phyloP scores from a whole-genome alignment of 768 basidiomycete species.

The Fomitopsis pulvina region DNA sequence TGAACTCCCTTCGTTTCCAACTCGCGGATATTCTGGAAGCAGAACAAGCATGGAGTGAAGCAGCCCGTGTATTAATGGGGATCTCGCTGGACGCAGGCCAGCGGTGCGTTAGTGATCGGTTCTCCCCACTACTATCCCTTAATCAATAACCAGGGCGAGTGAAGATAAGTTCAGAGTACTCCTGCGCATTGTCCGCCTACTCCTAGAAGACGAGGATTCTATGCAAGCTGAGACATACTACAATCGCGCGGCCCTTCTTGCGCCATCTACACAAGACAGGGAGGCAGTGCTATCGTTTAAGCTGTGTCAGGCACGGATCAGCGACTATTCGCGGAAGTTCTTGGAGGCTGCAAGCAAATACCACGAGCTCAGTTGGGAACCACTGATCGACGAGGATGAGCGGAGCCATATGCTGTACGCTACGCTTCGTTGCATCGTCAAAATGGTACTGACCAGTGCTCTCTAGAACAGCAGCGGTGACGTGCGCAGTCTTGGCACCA shows the following conservation, averaged over 20 bases:
- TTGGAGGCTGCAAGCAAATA: slow-evolving; percentile 91
- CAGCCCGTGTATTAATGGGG: slow-evolving; percentile 86
- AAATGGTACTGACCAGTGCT: slow-evolving; percentile 6
- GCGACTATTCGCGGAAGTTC: slow-evolving; percentile 88
- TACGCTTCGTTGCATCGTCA: background rate
- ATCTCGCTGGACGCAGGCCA: slow-evolving; percentile 89
- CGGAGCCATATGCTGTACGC: slow-evolving; percentile 83
- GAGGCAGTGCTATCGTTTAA: slow-evolving; percentile 82
- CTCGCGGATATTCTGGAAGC: slow-evolving; percentile 85
- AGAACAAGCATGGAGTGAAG: slow-evolving; percentile 92
- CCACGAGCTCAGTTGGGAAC: slow-evolving; percentile 89
- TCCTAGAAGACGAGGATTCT: slow-evolving; percentile 94
- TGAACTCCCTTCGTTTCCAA: slow-evolving; percentile 76
- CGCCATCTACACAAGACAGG: slow-evolving; percentile 72
- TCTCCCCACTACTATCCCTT: background rate
- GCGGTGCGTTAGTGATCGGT: slow-evolving; percentile 42
- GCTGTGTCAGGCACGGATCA: slow-evolving; percentile 90
- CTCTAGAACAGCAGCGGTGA: slow-evolving; percentile 79
- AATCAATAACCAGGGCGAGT: slow-evolving; percentile 33
- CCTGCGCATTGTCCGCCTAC: slow-evolving; percentile 87
- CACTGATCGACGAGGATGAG: slow-evolving; percentile 91
- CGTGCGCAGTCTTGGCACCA: slow-evolving; percentile 93
- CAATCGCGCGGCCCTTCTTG: slow-evolving; percentile 88
- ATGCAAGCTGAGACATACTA: slow-evolving; percentile 98
- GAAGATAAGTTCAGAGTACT: slow-evolving; percentile 86